Evolutionary conservation across 1,284 basidiomycete species (phyloP).

Genomic region (Malassezia slooffiae): DNA sequence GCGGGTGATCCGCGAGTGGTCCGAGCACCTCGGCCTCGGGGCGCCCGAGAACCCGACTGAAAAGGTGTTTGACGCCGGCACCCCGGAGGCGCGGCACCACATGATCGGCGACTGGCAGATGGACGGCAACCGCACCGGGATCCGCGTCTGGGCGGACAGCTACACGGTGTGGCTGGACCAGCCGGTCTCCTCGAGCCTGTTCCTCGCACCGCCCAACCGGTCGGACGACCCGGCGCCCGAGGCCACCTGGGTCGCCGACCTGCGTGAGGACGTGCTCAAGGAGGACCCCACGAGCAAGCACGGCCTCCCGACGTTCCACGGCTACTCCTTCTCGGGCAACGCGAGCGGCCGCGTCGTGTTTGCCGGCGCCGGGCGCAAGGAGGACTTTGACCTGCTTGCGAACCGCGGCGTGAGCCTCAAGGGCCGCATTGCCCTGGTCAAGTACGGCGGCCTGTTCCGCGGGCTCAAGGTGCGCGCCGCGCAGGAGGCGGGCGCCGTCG

Average conservation of each 20-base stretch:
- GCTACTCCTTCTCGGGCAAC: slow-evolving; percentile 45
- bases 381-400: slow-evolving; percentile 56
- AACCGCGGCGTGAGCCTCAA: slow-evolving; percentile 59
- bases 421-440: slow-evolving; percentile 69
- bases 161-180: slow-evolving; percentile 43
- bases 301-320: slow-evolving; percentile 49
- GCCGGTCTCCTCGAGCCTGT: slow-evolving; percentile 31
- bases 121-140: slow-evolving; percentile 5
- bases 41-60: slow-evolving; percentile 20
- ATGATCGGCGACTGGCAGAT: slow-evolving; percentile 14
- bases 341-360: slow-evolving; percentile 61
- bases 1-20: slow-evolving; percentile 32
- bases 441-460: slow-evolving; percentile 71
- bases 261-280: slow-evolving; percentile 47
- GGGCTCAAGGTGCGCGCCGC: slow-evolving; percentile 74
- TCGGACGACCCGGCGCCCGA: slow-evolving; percentile 48
- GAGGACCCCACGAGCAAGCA: slow-evolving; percentile 49
- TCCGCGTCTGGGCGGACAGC: slow-evolving; percentile 39
- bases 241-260: slow-evolving; percentile 57
- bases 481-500: slow-evolving; percentile 62
- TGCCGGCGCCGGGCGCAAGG: slow-evolving; percentile 67
- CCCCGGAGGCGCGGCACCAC: slow-evolving; percentile 20
- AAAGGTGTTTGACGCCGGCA: slow-evolving; percentile 38
- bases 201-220: slow-evolving; percentile 22
- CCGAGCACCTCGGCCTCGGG: slow-evolving; percentile 24